These are phyloP conservation scores for Linnemannia exigua DNA, from an alignment of 192 early-diverging fungal species.

Conservation along the genomic window DNA sequence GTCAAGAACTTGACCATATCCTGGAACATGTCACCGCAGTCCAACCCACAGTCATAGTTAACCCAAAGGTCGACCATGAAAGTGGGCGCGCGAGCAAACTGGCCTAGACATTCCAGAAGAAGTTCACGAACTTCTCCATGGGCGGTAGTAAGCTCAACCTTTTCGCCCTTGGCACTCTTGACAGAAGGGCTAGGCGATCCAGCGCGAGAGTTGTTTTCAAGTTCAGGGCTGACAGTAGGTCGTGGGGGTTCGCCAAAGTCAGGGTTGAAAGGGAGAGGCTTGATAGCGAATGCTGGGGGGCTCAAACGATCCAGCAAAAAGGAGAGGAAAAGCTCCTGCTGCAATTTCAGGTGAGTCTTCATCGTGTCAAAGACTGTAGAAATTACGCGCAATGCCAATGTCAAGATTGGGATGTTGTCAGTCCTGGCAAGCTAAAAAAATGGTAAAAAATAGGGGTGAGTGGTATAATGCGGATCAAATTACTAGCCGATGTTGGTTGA, in stretches of 20 bases:
- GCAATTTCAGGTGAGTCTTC: constrained; percentile 77
- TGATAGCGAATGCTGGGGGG: constrained; percentile 51
- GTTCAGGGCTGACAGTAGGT: constrained; percentile 33
- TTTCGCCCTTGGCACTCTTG: constrained; percentile 40
- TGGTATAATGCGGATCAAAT: not conserved
- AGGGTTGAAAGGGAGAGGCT: constrained; percentile 43
- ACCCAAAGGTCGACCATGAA: constrained; percentile 93
- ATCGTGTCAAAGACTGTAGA: constrained; percentile 80
- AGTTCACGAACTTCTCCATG: constrained; percentile 89
- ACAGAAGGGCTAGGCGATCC: constrained; percentile 51
- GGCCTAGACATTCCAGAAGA: constrained; percentile 83
- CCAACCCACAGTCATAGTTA: constrained; percentile 93
- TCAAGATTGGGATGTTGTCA: constrained; percentile 69
- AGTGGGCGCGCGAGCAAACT: constrained; percentile 80
- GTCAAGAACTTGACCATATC: constrained; percentile 83
- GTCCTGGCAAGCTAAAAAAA: constrained; percentile 64
- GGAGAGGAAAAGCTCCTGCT: constrained; percentile 83
- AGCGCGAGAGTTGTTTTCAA: constrained; percentile 36
- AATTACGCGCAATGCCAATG: constrained; percentile 73
- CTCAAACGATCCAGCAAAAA: constrained; percentile 70
- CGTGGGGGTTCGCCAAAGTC: constrained; percentile 49
- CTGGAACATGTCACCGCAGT: constrained; percentile 90
- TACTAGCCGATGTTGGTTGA: not conserved
- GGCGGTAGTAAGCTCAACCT: constrained; percentile 53
- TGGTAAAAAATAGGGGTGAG: constrained; percentile 17